phyloP scores from a whole-genome alignment of 148 eudicot genomes.

The Nyssa sinensis region DNA sequence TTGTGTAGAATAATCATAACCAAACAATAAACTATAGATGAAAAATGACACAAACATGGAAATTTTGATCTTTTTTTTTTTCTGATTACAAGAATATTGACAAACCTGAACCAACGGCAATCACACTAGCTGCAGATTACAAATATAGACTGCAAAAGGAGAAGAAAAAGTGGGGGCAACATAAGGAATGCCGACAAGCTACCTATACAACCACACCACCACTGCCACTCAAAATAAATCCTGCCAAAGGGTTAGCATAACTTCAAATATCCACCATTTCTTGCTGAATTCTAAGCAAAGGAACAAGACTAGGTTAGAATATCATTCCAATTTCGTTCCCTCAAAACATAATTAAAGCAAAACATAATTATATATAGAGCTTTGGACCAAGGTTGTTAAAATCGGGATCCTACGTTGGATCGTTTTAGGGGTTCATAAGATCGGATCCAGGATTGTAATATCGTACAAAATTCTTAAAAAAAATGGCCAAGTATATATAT shows the following conservation, averaged over 20 bases:
- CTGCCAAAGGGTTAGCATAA: slow-evolving; percentile 59
- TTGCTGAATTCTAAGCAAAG: slow-evolving; percentile 31
- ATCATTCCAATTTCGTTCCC: slow-evolving; percentile 46
- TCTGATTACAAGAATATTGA: slow-evolving; percentile 55
- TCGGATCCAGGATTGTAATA: too few relatives aligned
- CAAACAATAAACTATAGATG: background rate
- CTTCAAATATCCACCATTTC: slow-evolving; percentile 24
- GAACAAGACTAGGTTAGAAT: slow-evolving; percentile 53
- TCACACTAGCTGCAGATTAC: slow-evolving; percentile 57
- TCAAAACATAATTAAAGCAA: too few relatives aligned
- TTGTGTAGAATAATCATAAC: background rate
- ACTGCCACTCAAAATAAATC: slow-evolving; percentile 35
- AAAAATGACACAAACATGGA: slow-evolving; percentile 5
- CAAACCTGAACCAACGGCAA: slow-evolving; percentile 53
- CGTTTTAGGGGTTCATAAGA: too few relatives aligned
- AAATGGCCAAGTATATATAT: too few relatives aligned
- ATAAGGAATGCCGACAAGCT: slow-evolving; percentile 34
- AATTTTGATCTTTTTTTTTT: slow-evolving; percentile 15
- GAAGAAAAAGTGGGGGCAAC: slow-evolving; percentile 1
- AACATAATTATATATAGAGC: too few relatives aligned
- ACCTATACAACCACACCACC: slow-evolving; percentile 66
- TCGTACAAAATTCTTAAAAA: too few relatives aligned
- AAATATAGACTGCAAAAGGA: slow-evolving; percentile 38
- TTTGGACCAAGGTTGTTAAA: too few relatives aligned
- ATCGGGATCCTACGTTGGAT: too few relatives aligned